Percentiles rank a stretch among this genome's conserved stretches.
These are phyloP conservation scores for Diplodia mutila DNA, from an alignment of 2,329 filamentous ascomycete genomes.

Conservation along the genomic window DNA sequence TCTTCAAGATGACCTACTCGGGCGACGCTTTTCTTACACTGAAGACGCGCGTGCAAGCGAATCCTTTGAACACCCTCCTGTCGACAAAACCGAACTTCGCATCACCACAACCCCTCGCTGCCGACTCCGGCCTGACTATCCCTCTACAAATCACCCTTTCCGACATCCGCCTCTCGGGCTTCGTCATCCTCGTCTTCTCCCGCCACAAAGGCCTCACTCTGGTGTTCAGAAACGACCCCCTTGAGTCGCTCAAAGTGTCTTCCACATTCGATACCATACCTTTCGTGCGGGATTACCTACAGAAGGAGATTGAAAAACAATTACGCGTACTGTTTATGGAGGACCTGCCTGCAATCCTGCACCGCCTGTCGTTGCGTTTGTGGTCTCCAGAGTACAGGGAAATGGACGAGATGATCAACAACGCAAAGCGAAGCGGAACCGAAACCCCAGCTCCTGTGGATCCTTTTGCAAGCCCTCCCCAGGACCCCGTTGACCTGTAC, in stretches of 20 bases:
- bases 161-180: slow-evolving; percentile 92
- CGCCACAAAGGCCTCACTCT: slow-evolving; percentile 95
- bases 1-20: slow-evolving; percentile 99
- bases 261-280: slow-evolving; percentile 99
- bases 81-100: slow-evolving; percentile 90
- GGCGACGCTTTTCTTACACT: slow-evolving; percentile 95
- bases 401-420: slow-evolving; percentile 60
- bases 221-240: slow-evolving; percentile 96
- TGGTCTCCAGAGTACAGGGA: slow-evolving; percentile 87
- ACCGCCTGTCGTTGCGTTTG: slow-evolving; percentile 82
- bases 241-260: slow-evolving; percentile 97
- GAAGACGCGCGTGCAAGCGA: slow-evolving; percentile 95
- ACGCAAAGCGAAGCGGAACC: slow-evolving; percentile 43
- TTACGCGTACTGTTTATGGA: slow-evolving; percentile 96
- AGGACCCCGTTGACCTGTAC: slow-evolving; percentile 79
- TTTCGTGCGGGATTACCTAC: slow-evolving; percentile 95
- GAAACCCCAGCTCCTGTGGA: slow-evolving; percentile 67
- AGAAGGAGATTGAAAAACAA: slow-evolving; percentile 93
- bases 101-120: slow-evolving; percentile 88
- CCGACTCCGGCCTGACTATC: slow-evolving; percentile 89
- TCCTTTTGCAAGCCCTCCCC: slow-evolving; percentile 78
- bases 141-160: slow-evolving; percentile 96
- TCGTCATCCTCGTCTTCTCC: slow-evolving; percentile 97
- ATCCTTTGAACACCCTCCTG: slow-evolving; percentile 94
- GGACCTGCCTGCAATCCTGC: slow-evolving; percentile 93